Percentiles rank a stretch among this genome's conserved stretches.
phyloP scores from a whole-genome alignment of 169 alveolate genomes.

The Cystoisospora suis region DNA sequence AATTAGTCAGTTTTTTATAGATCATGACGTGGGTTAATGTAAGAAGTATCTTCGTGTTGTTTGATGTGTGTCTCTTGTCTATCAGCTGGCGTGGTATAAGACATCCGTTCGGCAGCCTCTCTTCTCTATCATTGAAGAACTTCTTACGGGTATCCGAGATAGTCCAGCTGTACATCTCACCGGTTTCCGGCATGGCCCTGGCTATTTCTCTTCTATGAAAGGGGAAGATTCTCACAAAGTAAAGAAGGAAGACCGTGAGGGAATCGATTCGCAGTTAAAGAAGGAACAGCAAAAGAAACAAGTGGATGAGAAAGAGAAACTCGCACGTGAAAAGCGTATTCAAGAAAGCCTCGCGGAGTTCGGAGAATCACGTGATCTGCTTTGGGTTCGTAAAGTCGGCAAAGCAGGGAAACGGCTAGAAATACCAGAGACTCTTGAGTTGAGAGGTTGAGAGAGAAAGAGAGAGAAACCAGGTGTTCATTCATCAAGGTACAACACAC shows the following conservation, averaged over 20 bases:
- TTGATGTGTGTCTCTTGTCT: no score
- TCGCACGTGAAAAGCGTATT: background rate
- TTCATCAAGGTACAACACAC: no score
- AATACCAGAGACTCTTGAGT: background rate
- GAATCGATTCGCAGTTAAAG: background rate
- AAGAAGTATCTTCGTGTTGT: no score
- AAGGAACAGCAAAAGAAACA: background rate
- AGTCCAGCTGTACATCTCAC: background rate
- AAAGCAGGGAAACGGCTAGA: background rate
- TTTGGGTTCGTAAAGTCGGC: slow-evolving; percentile 20
- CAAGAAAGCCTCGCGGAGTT: background rate
- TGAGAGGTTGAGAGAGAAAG: background rate
- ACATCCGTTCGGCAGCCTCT: background rate
- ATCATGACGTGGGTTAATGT: no score
- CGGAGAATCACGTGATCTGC: background rate
- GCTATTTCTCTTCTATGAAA: background rate
- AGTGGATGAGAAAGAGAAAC: background rate
- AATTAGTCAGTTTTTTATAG: no score
- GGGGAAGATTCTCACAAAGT: no score
- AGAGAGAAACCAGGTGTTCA: background rate
- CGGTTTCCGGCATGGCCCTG: background rate
- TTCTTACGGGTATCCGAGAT: background rate
- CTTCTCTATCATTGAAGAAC: background rate
- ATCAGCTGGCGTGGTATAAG: slow-evolving; percentile 35
- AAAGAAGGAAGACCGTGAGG: background rate